Evolutionary conservation across 139 green algal genomes (phyloP), one percentile per base, ranked within the genome.

Genomic region (Chloropicon primus): DNA sequence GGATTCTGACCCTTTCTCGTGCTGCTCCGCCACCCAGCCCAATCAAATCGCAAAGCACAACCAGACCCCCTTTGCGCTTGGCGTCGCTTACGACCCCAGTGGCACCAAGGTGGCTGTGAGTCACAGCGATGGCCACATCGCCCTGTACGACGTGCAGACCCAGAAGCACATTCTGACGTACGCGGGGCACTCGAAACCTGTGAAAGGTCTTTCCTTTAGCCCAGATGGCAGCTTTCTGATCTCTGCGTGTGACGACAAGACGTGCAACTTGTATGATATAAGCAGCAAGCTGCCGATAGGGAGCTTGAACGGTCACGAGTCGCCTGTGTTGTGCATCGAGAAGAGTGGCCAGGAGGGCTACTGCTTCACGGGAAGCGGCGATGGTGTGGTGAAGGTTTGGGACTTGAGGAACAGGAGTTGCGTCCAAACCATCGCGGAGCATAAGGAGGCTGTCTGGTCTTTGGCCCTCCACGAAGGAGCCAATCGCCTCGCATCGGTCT

Each of bases 391-490:
- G 74, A 93, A 92, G 79, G 77, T 91, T 22, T 95, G 90, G 90
- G 90, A 95, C 84, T 79, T 95, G 27, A 85, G 90, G 24, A 95
- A 89, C 79, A 87, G 93, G 77, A 84, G 84, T 26, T 95, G 90
- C 78, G 77, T 93, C 24, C 90, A 94, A 80, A 92, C 90, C 24
- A 84, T 94, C 54, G 81, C 79, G 0, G 27, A 82, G n/a, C n/a
- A n/a, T n/a, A n/a, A n/a, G n/a, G n/a, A n/a, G n/a, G n/a, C n/a
- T n/a, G 41, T 62, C 41, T 62, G 41, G 17, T 62, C 41, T 17
- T 62, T 62, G 41, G 5, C 41, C 17, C 10, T n/a, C 41, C 41
- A 62, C 41, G 41, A n/a, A n/a, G n/a, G n/a, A n/a, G n/a, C n/a
- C n/a, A n/a, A n/a, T n/a, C n/a, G n/a, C n/a, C n/a, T n/a, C n/a